These are phyloP conservation scores for Aspergillus ostianus DNA, from an alignment of 495 filamentous ascomycete species.

Conservation along the genomic window DNA sequence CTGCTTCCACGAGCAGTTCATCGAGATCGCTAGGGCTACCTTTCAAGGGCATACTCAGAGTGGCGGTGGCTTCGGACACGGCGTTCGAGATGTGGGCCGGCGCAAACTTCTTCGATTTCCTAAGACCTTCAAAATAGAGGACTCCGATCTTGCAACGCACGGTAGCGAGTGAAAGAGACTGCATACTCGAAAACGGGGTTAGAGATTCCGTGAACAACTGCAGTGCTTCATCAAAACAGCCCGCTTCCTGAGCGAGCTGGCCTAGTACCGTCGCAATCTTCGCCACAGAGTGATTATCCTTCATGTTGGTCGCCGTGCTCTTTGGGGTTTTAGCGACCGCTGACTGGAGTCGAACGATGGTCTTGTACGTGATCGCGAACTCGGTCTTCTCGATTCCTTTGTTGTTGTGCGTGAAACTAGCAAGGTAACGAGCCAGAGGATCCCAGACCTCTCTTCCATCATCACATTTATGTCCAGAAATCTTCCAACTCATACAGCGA, in stretches of 20 bases:
- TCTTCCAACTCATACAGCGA: constrained; percentile 66
- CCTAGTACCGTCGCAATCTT: constrained; percentile 38
- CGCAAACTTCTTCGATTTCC: constrained; percentile 23
- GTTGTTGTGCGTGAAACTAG: constrained; percentile 57
- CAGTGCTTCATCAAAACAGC: constrained; percentile 44
- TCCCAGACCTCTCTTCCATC: constrained; percentile 65
- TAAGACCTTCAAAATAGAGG: constrained; percentile 38
- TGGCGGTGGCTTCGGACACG: constrained; percentile 36
- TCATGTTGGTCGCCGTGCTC: constrained; percentile 18
- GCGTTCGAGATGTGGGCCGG: constrained; percentile 24
- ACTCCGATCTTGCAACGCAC: constrained; percentile 45
- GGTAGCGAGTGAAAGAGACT: constrained; percentile 37
- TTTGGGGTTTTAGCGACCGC: constrained; percentile 31
- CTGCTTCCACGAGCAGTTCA: constrained; percentile 64
- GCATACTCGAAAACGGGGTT: constrained; percentile 28
- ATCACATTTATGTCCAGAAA: constrained; percentile 68
- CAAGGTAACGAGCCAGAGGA: constrained; percentile 66
- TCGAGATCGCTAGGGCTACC: constrained; percentile 67
- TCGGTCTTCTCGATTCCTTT: constrained; percentile 38
- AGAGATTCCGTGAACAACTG: constrained; percentile 38
- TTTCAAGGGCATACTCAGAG: constrained; percentile 58
- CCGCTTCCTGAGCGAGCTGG: constrained; percentile 46
- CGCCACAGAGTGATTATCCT: constrained; percentile 28
- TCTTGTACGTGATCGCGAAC: constrained; percentile 39
- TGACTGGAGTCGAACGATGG: constrained; percentile 40